These are phyloP conservation scores for Gracilaria gracilis DNA, from an alignment of 23 red algal genomes.

Conservation along the genomic window DNA sequence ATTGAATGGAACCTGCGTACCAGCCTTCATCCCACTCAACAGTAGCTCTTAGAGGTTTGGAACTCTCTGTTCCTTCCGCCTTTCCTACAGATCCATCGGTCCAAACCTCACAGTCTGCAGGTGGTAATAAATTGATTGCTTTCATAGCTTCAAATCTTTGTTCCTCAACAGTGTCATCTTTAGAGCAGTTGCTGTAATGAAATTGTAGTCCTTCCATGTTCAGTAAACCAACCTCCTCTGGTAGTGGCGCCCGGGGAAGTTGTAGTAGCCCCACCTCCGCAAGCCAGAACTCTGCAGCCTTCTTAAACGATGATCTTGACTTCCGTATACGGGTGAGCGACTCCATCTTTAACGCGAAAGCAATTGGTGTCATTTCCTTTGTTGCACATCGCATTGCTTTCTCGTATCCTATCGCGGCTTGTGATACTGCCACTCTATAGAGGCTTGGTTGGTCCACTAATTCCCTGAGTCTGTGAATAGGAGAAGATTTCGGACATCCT, in stretches of 20 bases:
- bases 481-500: neutral
- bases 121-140: neutral
- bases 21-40: constrained; percentile 1
- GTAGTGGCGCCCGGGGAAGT: neutral
- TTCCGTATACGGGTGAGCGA: neutral
- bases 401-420: too few relatives aligned
- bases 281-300: neutral
- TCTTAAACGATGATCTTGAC: neutral
- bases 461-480: neutral
- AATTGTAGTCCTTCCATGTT: neutral
- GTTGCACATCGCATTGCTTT: neutral
- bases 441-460: neutral
- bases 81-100: neutral
- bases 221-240: neutral
- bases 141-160: neutral
- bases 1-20: neutral
- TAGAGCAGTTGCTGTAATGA: neutral
- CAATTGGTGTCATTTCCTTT: neutral
- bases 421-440: too few relatives aligned
- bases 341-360: neutral
- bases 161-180: neutral
- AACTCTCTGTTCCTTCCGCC: neutral
- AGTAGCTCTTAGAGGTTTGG: neutral
- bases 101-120: neutral
- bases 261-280: neutral